Base-by-base conservation (phyloP, 495 filamentous ascomycete genomes). In the Neurospora tetrasperma region DNA sequence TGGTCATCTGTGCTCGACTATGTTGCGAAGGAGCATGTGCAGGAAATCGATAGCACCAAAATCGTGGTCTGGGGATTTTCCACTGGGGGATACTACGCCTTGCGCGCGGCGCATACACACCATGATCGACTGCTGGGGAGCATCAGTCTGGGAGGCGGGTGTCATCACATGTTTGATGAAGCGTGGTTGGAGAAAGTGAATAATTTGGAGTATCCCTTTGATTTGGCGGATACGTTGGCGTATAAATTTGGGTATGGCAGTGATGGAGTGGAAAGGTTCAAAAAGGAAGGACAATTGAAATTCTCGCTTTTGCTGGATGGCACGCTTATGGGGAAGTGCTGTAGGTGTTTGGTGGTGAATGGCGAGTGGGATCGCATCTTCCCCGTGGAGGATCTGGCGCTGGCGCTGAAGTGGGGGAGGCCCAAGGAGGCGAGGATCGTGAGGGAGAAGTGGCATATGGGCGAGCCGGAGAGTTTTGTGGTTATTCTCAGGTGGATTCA, bases 161-260 rank as follows among this genome's bases (percentile, higher is more conserved):
- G 80, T 42, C 90, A 93, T 75, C 83, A 89, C 76, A 91, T 92
- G 83, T 89, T 93, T 72, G 84, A 85, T 35, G 74, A 74, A 8
- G 85, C 85, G 70, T 93, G 91, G 91, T 77, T 93, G 77, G 82
- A 86, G 40, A 79, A 83, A 40, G 88, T 89, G 0, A 87, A 92
- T 75, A 82, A 87, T 39, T 83, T 90, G 71, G 91, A 93, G 78
- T 94, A 93, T 82, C 90, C 91, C 2, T 94, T 93, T 78, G 85
- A 85, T 18, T 80, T 92, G 42, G 86, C 86, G 5, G 83, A 85
- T 41, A 87, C 88, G 23, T 84, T 92, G 76, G 87, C 89, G 14
- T 81, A 88, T 75, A 93, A 93, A 76, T 91, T 87, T 74, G 91
- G 91, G 41, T 92, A 89, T 75, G 76, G 80, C 40, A 82, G 82